Evolutionary conservation across 371 early-diverging fungal genomes (phyloP).

Genomic region (Blyttiomyces sp.): DNA sequence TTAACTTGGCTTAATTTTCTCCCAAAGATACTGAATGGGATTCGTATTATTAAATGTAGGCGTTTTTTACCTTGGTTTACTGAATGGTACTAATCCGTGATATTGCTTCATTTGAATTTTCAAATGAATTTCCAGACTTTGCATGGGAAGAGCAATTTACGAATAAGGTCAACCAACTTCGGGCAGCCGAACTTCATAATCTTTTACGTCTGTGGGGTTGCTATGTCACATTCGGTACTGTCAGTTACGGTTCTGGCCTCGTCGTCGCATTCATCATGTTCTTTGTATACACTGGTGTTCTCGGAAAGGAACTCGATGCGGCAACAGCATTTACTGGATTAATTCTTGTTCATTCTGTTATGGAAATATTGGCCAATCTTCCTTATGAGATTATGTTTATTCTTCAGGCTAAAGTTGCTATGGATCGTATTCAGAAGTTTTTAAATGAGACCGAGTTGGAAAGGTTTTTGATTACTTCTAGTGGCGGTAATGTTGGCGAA

Average conservation of each 20-base stretch:
- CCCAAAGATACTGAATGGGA: slow-evolving; percentile 26
- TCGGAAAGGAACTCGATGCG: slow-evolving; percentile 33
- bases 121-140: slow-evolving; percentile 14
- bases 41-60: slow-evolving; percentile 39
- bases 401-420: slow-evolving; percentile 33
- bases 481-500: too few species aligned
- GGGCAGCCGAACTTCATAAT: slow-evolving; percentile 22
- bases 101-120: too few species aligned
- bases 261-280: slow-evolving; percentile 7
- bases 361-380: slow-evolving; percentile 4
- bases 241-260: neutral
- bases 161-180: slow-evolving; percentile 35
- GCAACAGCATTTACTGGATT: slow-evolving; percentile 41
- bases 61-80: neutral
- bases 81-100: too few species aligned
- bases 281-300: slow-evolving; percentile 36
- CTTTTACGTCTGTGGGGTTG: neutral
- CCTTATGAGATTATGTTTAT: neutral
- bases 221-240: neutral
- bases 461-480: too few species aligned
- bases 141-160: slow-evolving; percentile 44
- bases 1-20: neutral
- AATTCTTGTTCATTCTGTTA: slow-evolving; percentile 21
- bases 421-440: slow-evolving; percentile 39
- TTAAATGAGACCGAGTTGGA: slow-evolving; percentile 42